Conservation (phyloP, 1,284 basidiomycete species). For the Puccinia hordei region DNA sequence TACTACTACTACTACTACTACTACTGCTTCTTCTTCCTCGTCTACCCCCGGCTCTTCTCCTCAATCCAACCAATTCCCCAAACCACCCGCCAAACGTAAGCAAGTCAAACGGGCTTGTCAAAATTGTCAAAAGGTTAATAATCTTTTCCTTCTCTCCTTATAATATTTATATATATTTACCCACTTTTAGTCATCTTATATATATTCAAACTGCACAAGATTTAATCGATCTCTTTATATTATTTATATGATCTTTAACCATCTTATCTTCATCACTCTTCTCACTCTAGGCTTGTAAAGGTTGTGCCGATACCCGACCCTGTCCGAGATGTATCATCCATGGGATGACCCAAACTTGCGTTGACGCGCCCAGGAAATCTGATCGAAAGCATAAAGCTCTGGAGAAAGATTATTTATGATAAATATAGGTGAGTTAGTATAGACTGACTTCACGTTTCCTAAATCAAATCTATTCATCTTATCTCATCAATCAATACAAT, state of each 20-base stretch:
- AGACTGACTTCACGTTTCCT: no score
- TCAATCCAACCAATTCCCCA: conserved; percentile 5
- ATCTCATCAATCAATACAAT: no score
- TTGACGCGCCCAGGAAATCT: conserved; percentile 40
- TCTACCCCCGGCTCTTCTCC: conserved; percentile 14
- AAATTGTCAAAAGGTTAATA: conserved; percentile 43
- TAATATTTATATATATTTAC: no score
- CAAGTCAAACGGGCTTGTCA: conserved; percentile 42
- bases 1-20: no score
- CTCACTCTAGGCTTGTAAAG: conserved; percentile 42
- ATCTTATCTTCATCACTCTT: background rate
- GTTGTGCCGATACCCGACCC: conserved; percentile 39
- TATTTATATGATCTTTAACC: background rate
- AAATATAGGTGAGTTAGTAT: background rate
- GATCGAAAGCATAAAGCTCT: conserved; percentile 18
- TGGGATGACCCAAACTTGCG: conserved; percentile 21
- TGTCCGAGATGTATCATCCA: conserved; percentile 42
- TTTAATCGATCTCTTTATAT: no score
- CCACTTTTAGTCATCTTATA: background rate
- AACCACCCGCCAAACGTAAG: conserved; percentile 18
- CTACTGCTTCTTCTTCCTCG: background rate
- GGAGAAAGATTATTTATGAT: background rate
- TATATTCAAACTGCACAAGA: no score
- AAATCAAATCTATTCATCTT: no score
- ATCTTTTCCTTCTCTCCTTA: background rate